These are phyloP conservation scores for Colletotrichum orbiculare DNA, from an alignment of 2,329 filamentous ascomycete genomes.

Conservation along the genomic window DNA sequence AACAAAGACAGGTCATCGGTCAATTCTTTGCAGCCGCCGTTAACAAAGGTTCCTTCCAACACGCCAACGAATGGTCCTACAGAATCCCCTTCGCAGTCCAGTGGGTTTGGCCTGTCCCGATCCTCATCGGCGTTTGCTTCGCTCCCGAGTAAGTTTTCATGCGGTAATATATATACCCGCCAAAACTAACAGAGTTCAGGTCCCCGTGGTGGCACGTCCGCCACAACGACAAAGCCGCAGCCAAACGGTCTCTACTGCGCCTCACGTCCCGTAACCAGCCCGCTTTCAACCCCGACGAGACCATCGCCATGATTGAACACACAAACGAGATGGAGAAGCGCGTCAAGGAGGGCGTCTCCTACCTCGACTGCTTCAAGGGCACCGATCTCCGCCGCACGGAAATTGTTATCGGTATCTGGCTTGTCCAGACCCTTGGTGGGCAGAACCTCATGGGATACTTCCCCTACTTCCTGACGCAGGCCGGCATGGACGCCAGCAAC, in stretches of 20 bases:
- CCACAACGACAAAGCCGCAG: conserved; percentile 53
- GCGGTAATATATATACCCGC: not conserved
- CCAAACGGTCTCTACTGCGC: conserved; percentile 53
- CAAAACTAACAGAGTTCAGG: conserved; percentile 37
- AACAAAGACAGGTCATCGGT: conserved; percentile 53
- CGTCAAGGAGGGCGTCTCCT: conserved; percentile 55
- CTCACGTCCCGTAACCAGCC: conserved; percentile 52
- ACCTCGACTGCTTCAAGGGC: conserved; percentile 64
- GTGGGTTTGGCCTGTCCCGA: conserved; percentile 63
- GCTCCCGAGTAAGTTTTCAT: conserved; percentile 55
- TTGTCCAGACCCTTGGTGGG: conserved; percentile 60
- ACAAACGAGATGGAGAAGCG: conserved; percentile 62
- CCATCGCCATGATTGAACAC: conserved; percentile 64
- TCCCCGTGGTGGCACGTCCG: conserved; percentile 65
- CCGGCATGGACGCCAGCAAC: conserved; percentile 55
- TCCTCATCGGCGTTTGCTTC: conserved; percentile 56
- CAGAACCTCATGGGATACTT: conserved; percentile 56
- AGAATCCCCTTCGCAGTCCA: conserved; percentile 62
- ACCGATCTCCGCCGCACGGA: conserved; percentile 64
- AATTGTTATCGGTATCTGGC: conserved; percentile 61
- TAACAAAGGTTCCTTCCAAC: conserved; percentile 53
- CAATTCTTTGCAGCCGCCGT: conserved; percentile 63
- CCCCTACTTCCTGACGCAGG: conserved; percentile 48
- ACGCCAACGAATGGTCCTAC: conserved; percentile 59
- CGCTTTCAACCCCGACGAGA: conserved; percentile 57